Evolutionary conservation across 139 green algal species (phyloP).

Genomic region (Chlorella sp.): DNA sequence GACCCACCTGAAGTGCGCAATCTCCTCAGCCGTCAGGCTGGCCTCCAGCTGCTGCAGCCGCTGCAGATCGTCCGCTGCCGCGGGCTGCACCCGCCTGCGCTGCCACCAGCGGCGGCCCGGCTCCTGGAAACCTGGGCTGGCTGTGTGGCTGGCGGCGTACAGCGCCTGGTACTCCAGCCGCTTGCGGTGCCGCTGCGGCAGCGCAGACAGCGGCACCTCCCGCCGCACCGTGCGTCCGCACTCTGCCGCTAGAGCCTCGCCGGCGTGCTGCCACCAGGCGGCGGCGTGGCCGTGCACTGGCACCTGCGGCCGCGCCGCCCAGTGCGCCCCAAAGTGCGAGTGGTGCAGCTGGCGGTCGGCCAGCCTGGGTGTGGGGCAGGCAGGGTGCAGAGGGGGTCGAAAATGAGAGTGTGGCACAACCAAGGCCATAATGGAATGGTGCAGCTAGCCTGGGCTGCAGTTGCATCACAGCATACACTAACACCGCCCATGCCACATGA

Average conservation of each 20-base stretch:
- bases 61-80: slow-evolving; percentile 18
- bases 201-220: slow-evolving; percentile 31
- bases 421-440: too few relatives aligned
- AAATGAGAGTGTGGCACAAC: too few relatives aligned
- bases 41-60: slow-evolving; percentile 43
- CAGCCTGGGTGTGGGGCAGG: slow-evolving; percentile 23
- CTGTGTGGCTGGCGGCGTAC: slow-evolving; percentile 32
- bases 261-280: slow-evolving; percentile 63
- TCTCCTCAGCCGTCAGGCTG: slow-evolving; percentile 50
- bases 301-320: slow-evolving; percentile 48
- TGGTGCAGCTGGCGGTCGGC: slow-evolving; percentile 47
- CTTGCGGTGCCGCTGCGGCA: slow-evolving; percentile 25
- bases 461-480: too few relatives aligned
- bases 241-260: slow-evolving; percentile 13
- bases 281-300: slow-evolving; percentile 35
- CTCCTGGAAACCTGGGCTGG: slow-evolving; percentile 33
- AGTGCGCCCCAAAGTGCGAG: slow-evolving; percentile 44
- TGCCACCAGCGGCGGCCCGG: slow-evolving; percentile 51
- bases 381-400: neutral
- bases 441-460: too few relatives aligned
- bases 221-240: slow-evolving; percentile 20
- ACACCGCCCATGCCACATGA: too few relatives aligned
- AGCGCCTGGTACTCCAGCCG: slow-evolving; percentile 48
- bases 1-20: slow-evolving; percentile 54
- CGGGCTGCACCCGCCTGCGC: slow-evolving; percentile 18